phyloP scores from a whole-genome alignment of 169 alveolate genomes.

The Plasmodium fragile region DNA sequence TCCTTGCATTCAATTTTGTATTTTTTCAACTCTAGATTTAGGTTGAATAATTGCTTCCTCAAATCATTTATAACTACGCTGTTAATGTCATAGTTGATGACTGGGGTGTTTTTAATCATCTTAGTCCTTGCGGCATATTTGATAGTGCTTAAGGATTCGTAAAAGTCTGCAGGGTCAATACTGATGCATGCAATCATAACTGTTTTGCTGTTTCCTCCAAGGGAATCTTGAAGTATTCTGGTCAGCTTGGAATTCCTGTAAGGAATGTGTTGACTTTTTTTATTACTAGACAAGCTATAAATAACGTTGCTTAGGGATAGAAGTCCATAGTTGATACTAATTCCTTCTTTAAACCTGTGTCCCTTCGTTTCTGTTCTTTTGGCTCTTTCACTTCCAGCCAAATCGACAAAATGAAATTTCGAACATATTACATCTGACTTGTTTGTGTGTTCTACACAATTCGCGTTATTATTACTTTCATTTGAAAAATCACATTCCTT shows the following conservation, averaged over 20 bases:
- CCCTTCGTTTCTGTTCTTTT: slow-evolving; percentile 88
- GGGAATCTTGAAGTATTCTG: slow-evolving; percentile 91
- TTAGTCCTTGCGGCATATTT: slow-evolving; percentile 92
- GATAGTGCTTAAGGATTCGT: slow-evolving; percentile 90
- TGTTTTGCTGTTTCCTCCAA: slow-evolving; percentile 94
- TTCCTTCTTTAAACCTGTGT: slow-evolving; percentile 85
- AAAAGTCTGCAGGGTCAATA: slow-evolving; percentile 89
- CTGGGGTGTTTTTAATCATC: slow-evolving; percentile 91
- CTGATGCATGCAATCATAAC: slow-evolving; percentile 93
- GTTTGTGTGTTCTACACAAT: neutral
- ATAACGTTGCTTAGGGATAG: slow-evolving; percentile 66
- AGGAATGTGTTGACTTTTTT: slow-evolving; percentile 85
- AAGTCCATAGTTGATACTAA: slow-evolving; percentile 82
- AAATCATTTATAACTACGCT: slow-evolving; percentile 43
- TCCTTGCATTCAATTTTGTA: slow-evolving; percentile 38
- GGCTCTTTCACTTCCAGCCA: slow-evolving; percentile 90
- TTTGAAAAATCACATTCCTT: neutral
- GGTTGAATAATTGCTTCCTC: slow-evolving; percentile 21
- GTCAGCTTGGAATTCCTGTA: slow-evolving; percentile 92
- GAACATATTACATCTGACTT: slow-evolving; percentile 31
- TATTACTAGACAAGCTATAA: slow-evolving; percentile 69
- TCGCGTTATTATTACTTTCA: neutral
- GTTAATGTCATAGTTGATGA: slow-evolving; percentile 88
- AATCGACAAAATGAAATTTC: slow-evolving; percentile 84
- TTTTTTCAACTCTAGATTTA: slow-evolving; percentile 55